Base-by-base conservation (phyloP, 2,329 filamentous ascomycete genomes). In the Verticillium nubilum region DNA sequence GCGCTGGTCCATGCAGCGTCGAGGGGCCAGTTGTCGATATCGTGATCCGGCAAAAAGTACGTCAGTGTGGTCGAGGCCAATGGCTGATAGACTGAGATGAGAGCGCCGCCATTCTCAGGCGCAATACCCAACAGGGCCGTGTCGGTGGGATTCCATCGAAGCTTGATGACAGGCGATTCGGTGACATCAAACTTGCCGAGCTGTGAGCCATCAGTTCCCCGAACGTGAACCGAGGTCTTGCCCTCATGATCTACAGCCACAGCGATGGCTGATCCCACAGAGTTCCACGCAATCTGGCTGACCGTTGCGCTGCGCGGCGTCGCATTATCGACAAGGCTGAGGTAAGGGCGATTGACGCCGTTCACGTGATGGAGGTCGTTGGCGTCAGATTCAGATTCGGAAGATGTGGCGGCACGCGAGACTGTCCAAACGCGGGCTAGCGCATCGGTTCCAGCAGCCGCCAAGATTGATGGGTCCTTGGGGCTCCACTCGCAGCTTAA, bases 401-500 rank as follows among this genome's bases (percentile, higher is more conserved):
- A 25, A 52, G 58, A 59, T 66, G 76, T 75, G 67, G 78, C 74
- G 70, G 77, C 77, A 80, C 80, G 81, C 72, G 82, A 80, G 66
- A 88, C 73, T 63, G 82, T 86, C 85, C 86, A 88, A 75, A 88
- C 80, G 65, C 85, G 85, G 78, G 85, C 86, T 84, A 88, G 84
- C 75, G 85, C 84, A 78, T 88, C 86, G 72, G 84, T 87, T 68
- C 86, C 86, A 77, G 83, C 85, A 79, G 84, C 85, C 73, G 85
- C 86, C 79, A 88, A 79, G 74, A 86, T 77, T 61, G 81, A 84
- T 72, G 85, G 82, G 77, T 88, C 81, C 73, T 72, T 79, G 66
- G 86, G 86, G 78, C 83, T 87, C 83, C 85, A 88, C 79, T 86
- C 84, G 80, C 85, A 87, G 74, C 87, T 84, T 76, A 88, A 79